phyloP scores from a whole-genome alignment of 106 monocot species.

The Dendrobium catenatum region DNA sequence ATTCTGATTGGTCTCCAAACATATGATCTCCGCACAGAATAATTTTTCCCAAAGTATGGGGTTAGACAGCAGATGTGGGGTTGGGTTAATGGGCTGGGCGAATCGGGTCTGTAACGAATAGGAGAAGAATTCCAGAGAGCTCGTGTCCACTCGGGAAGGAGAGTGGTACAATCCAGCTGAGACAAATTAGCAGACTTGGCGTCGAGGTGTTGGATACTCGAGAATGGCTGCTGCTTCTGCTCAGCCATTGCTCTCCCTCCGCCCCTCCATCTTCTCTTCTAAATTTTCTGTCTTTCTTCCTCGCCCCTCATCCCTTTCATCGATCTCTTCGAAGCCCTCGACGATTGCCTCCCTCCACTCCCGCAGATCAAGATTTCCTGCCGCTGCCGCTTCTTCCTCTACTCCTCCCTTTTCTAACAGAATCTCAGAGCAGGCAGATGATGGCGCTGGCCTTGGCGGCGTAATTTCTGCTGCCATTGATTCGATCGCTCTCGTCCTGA shows the following conservation, averaged over 20 bases:
- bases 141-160: background rate
- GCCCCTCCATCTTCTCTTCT: background rate
- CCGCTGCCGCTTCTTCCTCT: background rate
- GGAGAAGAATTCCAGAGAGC: background rate
- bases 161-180: background rate
- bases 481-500: constrained; percentile 33
- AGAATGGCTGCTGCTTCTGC: constrained; percentile 9
- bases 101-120: no score
- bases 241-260: constrained; percentile 3
- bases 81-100: no score
- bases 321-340: background rate
- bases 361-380: background rate
- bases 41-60: no score
- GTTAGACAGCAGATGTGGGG: no score
- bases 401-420: background rate
- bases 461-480: background rate
- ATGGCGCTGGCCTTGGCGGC: background rate
- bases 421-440: background rate
- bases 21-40: no score
- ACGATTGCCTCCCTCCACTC: background rate
- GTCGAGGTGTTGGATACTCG: background rate
- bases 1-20: no score
- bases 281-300: background rate
- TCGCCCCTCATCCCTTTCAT: background rate
- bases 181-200: background rate